Conservation (phyloP, 495 filamentous ascomycete species). For the Saxophila tyrrhenica region DNA sequence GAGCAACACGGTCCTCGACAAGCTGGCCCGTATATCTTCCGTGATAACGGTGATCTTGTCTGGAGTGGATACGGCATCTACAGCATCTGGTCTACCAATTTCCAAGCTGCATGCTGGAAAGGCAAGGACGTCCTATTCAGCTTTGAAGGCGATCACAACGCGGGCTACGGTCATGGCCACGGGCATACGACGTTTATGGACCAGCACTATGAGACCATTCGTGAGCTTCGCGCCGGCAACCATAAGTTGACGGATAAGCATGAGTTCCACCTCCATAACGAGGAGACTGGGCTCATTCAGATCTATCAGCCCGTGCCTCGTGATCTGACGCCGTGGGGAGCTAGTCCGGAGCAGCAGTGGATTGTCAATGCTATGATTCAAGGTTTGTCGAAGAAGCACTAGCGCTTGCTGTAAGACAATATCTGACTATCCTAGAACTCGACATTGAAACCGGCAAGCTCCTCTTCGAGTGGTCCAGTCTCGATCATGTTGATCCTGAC, state of each 20-base stretch:
- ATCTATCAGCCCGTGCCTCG: neutral
- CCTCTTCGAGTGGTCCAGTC: conserved; percentile 42
- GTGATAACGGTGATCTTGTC: neutral
- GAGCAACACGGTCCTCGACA: neutral
- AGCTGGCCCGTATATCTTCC: neutral
- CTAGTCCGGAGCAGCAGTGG: neutral
- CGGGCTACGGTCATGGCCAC: neutral
- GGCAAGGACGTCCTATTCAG: neutral
- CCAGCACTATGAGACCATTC: neutral
- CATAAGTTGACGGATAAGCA: neutral
- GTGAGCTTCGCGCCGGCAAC: neutral
- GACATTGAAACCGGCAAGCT: conserved; percentile 39
- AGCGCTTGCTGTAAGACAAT: neutral
- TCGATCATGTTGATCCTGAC: conserved; percentile 40
- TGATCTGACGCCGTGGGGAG: neutral
- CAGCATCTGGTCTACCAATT: neutral
- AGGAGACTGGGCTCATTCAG: neutral
- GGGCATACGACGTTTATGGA: neutral
- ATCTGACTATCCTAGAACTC: conserved; percentile 32
- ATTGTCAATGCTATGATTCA: neutral
- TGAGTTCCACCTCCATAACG: neutral
- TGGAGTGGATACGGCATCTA: neutral
- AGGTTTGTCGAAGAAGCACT: neutral
- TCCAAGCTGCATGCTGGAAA: neutral
- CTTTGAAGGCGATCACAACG: neutral